Percentiles rank a stretch among this genome's conserved stretches.
These are phyloP conservation scores for Ploettnerulaceae sp. DNA, from an alignment of 2,329 filamentous ascomycete genomes.

Conservation along the genomic window DNA sequence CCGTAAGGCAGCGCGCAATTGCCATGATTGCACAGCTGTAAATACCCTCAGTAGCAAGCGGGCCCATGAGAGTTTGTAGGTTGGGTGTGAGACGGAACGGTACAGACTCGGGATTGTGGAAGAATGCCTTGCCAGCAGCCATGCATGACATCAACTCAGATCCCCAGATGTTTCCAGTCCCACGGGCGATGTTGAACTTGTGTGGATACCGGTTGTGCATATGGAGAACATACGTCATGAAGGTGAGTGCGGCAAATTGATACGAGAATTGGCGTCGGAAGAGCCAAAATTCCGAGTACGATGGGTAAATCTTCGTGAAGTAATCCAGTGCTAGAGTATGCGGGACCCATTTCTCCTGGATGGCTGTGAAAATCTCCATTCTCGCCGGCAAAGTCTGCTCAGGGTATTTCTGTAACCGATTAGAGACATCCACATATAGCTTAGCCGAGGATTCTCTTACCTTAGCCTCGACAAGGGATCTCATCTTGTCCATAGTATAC, in stretches of 20 bases:
- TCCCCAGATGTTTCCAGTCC: slow-evolving; percentile 91
- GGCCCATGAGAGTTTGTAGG: slow-evolving; percentile 92
- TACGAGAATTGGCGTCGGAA: slow-evolving; percentile 97
- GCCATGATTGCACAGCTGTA: slow-evolving; percentile 95
- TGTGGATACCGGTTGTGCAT: slow-evolving; percentile 95
- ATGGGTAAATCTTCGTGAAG: slow-evolving; percentile 82
- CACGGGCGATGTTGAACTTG: slow-evolving; percentile 87
- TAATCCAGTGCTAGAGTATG: slow-evolving; percentile 78
- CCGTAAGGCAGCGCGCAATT: slow-evolving; percentile 87
- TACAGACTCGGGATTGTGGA: slow-evolving; percentile 92
- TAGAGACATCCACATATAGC: neutral
- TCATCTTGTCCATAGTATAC: slow-evolving; percentile 92
- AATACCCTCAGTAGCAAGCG: slow-evolving; percentile 91
- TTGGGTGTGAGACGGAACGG: slow-evolving; percentile 97
- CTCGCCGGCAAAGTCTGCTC: slow-evolving; percentile 70
- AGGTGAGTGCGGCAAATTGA: slow-evolving; percentile 89
- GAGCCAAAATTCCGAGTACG: slow-evolving; percentile 93
- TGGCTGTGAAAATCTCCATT: slow-evolving; percentile 88
- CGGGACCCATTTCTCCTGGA: slow-evolving; percentile 90
- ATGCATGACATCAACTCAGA: slow-evolving; percentile 90
- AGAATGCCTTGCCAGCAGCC: slow-evolving; percentile 76
- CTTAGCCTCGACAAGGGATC: slow-evolving; percentile 62
- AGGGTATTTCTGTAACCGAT: slow-evolving; percentile 49
- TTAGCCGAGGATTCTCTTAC: slow-evolving; percentile 10
- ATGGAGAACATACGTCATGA: slow-evolving; percentile 98